These are phyloP conservation scores for Kalaharituber pfeilii DNA, from an alignment of 2,329 filamentous ascomycete species.

Conservation along the genomic window DNA sequence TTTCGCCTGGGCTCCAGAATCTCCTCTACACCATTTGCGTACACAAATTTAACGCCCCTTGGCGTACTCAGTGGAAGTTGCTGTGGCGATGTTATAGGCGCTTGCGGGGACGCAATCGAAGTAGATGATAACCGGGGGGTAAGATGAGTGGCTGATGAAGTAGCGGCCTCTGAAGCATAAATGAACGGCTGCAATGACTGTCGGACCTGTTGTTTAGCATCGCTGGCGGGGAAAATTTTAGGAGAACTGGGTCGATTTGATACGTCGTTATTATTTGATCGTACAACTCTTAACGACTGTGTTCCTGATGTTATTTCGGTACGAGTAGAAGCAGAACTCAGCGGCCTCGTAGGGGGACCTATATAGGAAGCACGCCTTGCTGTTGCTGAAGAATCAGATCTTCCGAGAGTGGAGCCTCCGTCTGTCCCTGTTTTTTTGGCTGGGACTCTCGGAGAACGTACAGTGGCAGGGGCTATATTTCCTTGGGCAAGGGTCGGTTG, in stretches of 20 bases:
- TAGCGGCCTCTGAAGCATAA: background rate
- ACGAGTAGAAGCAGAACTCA: background rate
- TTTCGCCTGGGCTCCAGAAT: constrained; percentile 10
- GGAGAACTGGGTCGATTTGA: background rate
- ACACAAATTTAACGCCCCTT: constrained; percentile 13
- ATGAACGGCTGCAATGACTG: background rate
- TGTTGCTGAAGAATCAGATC: too few relatives aligned
- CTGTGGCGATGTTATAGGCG: background rate
- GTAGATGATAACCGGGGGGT: background rate
- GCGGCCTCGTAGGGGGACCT: background rate
- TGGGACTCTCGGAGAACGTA: background rate
- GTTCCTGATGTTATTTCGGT: background rate
- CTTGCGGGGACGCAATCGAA: background rate
- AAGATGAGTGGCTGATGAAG: background rate
- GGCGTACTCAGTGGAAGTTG: background rate
- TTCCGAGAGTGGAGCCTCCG: background rate
- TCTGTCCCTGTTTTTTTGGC: background rate
- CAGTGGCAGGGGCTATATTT: background rate
- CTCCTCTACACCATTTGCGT: constrained; percentile 18
- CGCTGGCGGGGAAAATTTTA: background rate
- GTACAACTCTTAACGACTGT: background rate
- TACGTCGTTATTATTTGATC: background rate
- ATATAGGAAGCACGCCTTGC: background rate
- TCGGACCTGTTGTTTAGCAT: background rate
- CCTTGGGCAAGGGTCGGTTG: background rate